Conservation (phyloP, 495 filamentous ascomycete species). For the Gamarada debralockiae region DNA sequence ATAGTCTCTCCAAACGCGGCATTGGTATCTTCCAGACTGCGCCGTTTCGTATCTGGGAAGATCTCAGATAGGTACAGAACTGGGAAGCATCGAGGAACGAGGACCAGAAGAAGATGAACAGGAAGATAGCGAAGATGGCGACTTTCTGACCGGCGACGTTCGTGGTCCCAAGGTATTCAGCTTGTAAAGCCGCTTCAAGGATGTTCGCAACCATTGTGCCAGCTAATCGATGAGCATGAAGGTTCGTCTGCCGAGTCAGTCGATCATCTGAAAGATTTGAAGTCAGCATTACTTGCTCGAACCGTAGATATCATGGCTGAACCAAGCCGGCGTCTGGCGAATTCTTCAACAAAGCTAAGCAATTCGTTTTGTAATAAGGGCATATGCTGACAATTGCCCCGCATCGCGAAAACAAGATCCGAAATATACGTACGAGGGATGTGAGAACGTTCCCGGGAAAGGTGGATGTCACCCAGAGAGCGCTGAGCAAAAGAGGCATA, state of each 20-base stretch:
- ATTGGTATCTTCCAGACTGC: no score
- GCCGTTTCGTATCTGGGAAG: no score
- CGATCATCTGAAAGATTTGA: no score
- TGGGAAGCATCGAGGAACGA: slow-evolving; percentile 47
- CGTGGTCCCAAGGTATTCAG: slow-evolving; percentile 37
- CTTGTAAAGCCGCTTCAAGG: slow-evolving; percentile 38
- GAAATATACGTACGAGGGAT: no score
- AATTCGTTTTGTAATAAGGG: no score
- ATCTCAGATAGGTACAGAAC: slow-evolving; percentile 50
- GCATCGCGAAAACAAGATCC: no score
- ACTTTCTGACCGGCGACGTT: slow-evolving; percentile 35
- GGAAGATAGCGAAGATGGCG: slow-evolving; percentile 45
- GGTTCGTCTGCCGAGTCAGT: slow-evolving; percentile 39
- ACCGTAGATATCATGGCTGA: no score
- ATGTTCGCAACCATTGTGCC: slow-evolving; percentile 33
- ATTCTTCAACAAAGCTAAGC: no score
- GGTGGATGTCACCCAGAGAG: slow-evolving; percentile 43
- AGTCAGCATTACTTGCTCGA: no score
- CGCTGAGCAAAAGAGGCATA: slow-evolving; percentile 45
- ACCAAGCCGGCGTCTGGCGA: no score
- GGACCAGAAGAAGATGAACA: slow-evolving; percentile 43
- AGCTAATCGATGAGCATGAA: slow-evolving; percentile 38
- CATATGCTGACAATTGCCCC: no score
- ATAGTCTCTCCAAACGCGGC: no score
- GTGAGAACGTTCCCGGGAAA: slow-evolving; percentile 44